Evolutionary conservation across 208 protist species (phyloP).

Genomic region (Acanthamoeba castellanii): DNA sequence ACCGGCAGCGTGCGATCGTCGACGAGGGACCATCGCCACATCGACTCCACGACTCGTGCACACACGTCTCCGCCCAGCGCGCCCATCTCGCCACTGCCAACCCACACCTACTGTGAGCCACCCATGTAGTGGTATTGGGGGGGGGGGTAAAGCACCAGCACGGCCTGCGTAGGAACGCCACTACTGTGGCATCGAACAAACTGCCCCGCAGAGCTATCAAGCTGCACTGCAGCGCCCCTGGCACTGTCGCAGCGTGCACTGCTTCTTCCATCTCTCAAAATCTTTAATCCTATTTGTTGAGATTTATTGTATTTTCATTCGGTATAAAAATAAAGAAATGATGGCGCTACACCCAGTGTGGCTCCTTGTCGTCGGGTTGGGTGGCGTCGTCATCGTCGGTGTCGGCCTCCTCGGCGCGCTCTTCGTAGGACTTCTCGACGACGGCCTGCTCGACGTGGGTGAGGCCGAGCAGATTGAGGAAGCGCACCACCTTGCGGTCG

Average conservation of each 20-base stretch:
- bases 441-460: background rate
- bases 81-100: background rate
- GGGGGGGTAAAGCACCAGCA: too few relatives aligned
- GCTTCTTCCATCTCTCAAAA: background rate
- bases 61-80: background rate
- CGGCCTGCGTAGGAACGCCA: background rate
- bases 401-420: background rate
- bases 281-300: background rate
- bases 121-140: too few relatives aligned
- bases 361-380: background rate
- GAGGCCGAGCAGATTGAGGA: slow-evolving; percentile 73
- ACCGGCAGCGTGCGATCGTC: background rate
- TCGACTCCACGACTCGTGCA: background rate
- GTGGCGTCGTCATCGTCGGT: background rate
- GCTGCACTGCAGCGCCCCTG: background rate
- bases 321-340: background rate
- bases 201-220: background rate
- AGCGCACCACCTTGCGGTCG: slow-evolving; percentile 64
- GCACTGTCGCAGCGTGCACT: background rate
- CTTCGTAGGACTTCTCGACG: background rate
- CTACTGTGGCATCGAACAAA: background rate
- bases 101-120: too few relatives aligned
- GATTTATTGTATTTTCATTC: too few relatives aligned
- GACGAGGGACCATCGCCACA: background rate
- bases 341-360: background rate